phyloP scores from a whole-genome alignment of 441 rosid species.

The Adansonia rubrostipa region DNA sequence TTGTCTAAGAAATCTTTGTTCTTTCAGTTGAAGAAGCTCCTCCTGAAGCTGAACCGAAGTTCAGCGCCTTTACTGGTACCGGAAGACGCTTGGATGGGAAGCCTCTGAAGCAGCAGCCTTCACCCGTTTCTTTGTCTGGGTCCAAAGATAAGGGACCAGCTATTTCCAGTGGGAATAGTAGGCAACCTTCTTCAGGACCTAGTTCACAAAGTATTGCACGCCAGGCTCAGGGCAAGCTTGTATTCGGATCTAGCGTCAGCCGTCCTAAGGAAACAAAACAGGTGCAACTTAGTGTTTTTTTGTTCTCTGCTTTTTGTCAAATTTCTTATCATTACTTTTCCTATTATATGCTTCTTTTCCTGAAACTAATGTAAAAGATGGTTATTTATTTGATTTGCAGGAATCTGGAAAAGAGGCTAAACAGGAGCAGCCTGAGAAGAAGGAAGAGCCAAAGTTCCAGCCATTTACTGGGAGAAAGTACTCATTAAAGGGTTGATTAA shows the following conservation, averaged over 20 bases:
- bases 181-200: constrained; percentile 47
- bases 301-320: not conserved
- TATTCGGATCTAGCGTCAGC: constrained; percentile 60
- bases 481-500: constrained; percentile 81
- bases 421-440: constrained; percentile 57
- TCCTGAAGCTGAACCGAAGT: constrained; percentile 63
- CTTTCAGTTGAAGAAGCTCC: constrained; percentile 65
- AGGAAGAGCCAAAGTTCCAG: constrained; percentile 84
- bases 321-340: not conserved
- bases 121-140: constrained; percentile 46
- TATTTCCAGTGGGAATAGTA: constrained; percentile 16
- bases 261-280: constrained; percentile 49
- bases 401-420: constrained; percentile 54
- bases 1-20: constrained; percentile 22
- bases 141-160: constrained; percentile 58
- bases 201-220: constrained; percentile 49
- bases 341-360: not conserved
- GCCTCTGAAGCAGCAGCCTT: constrained; percentile 54
- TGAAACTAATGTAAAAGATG: not conserved
- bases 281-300: constrained; percentile 33
- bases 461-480: constrained; percentile 87
- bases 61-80: constrained; percentile 79
- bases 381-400: constrained; percentile 37
- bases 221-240: constrained; percentile 90
- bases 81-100: constrained; percentile 93